Percentiles rank a stretch among this genome's conserved stretches.
Conservation (phyloP, 495 filamentous ascomycete species). For the Astrothelium macrocarpum region DNA sequence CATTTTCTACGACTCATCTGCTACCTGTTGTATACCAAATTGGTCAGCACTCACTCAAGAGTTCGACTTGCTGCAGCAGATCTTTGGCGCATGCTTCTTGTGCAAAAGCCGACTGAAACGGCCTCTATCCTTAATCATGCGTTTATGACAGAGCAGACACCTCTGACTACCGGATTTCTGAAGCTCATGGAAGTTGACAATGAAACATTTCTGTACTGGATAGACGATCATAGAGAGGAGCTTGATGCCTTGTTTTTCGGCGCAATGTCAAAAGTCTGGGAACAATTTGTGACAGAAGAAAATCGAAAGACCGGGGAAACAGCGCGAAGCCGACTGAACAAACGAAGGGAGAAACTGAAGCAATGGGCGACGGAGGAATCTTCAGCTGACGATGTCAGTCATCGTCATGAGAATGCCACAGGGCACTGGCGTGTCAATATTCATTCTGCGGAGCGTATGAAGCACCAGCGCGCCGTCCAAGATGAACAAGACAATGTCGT, state of each 20-base stretch:
- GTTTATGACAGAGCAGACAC: constrained; percentile 55
- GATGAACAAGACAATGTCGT: constrained; percentile 81
- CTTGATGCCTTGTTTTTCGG: constrained; percentile 73
- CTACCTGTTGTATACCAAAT: constrained; percentile 78
- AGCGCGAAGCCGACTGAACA: constrained; percentile 54
- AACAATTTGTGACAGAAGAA: constrained; percentile 68
- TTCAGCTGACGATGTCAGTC: constrained; percentile 57
- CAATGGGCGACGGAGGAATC: constrained; percentile 63
- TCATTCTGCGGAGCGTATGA: constrained; percentile 80
- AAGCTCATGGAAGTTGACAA: constrained; percentile 81
- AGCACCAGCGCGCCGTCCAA: constrained; percentile 76
- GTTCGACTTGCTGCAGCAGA: constrained; percentile 72
- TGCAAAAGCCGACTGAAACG: constrained; percentile 86
- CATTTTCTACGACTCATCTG: constrained; percentile 73
- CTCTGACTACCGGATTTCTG: constrained; percentile 68
- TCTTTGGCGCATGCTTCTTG: constrained; percentile 80
- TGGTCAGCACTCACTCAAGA: constrained; percentile 52
- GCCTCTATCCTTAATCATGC: constrained; percentile 59
- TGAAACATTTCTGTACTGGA: constrained; percentile 74
- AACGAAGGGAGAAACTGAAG: constrained; percentile 71
- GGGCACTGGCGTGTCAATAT: constrained; percentile 91
- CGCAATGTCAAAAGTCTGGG: constrained; percentile 70
- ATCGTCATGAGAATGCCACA: constrained; percentile 72
- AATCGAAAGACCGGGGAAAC: constrained; percentile 67
- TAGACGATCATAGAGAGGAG: constrained; percentile 72